A percentile compares a stretch with the other conserved stretches of the same genome.
phyloP scores from a whole-genome alignment of 352 stramenopile species.

The Pythium aquatile region DNA sequence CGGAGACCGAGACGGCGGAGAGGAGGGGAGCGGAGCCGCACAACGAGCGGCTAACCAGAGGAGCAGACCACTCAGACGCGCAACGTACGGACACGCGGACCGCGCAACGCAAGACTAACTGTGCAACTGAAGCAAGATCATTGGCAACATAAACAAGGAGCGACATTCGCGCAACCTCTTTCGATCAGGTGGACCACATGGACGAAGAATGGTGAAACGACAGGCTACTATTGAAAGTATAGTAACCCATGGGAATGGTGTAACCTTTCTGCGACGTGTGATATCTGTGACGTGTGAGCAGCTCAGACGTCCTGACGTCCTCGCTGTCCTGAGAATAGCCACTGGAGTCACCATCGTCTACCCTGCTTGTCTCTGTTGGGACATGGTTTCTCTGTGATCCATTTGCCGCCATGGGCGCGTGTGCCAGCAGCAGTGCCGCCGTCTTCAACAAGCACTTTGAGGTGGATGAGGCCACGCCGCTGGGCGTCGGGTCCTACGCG shows the following conservation, averaged over 20 bases:
- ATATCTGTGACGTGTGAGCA: neutral
- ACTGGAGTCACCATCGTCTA: neutral
- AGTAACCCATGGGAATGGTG: neutral
- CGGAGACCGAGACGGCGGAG: neutral
- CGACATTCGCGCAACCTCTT: slow-evolving; percentile 8
- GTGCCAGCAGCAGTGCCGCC: slow-evolving; percentile 33
- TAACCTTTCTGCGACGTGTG: neutral
- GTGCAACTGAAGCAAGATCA: neutral
- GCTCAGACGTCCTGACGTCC: neutral
- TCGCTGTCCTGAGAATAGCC: slow-evolving; percentile 3
- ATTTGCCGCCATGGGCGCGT: slow-evolving; percentile 41
- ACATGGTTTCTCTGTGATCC: neutral
- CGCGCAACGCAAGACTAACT: neutral
- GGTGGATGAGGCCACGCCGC: slow-evolving; percentile 37
- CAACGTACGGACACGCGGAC: slow-evolving; percentile 15
- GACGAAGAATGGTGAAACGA: neutral
- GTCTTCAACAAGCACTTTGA: slow-evolving; percentile 41
- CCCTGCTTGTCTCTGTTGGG: neutral
- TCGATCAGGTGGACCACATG: neutral
- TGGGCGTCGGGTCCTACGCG: slow-evolving; percentile 50
- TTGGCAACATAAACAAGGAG: neutral
- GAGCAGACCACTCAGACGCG: slow-evolving; percentile 25
- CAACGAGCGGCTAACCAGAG: slow-evolving; percentile 19
- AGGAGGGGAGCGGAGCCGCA: neutral
- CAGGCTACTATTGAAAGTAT: neutral